These are phyloP conservation scores for Stagonosporopsis tanaceti DNA, from an alignment of 2,329 filamentous ascomycete species.

Conservation along the genomic window DNA sequence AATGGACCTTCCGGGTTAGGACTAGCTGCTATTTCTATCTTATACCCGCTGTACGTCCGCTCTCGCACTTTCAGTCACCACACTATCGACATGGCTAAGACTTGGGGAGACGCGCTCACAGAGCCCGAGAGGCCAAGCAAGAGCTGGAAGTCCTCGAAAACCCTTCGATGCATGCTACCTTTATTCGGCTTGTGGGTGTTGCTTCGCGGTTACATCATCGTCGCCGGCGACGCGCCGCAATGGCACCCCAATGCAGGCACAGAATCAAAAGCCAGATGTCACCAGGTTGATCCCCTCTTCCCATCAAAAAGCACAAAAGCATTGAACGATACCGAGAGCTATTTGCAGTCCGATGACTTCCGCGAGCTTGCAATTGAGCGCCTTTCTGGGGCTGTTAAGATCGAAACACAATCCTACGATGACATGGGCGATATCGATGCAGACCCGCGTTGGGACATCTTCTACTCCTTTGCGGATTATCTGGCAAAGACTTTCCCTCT, in stretches of 20 bases:
- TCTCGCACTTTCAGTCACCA: constrained; percentile 10
- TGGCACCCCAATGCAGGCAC: constrained; percentile 16
- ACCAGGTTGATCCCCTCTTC: constrained; percentile 40
- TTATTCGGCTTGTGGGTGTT: constrained; percentile 20
- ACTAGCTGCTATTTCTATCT: background rate
- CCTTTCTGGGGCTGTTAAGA: constrained; percentile 59
- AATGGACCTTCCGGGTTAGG: constrained; percentile 31
- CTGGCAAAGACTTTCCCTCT: constrained; percentile 41
- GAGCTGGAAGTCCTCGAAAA: constrained; percentile 7
- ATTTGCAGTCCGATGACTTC: constrained; percentile 39
- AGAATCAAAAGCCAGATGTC: constrained; percentile 29
- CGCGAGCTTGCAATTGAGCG: constrained; percentile 43
- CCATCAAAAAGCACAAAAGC: constrained; percentile 35
- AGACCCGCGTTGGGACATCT: constrained; percentile 67
- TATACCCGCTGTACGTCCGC: constrained; percentile 11
- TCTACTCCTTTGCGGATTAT: constrained; percentile 61
- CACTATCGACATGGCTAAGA: constrained; percentile 28
- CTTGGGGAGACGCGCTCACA: constrained; percentile 18
- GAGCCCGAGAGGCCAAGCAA: constrained; percentile 4
- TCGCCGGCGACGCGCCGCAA: constrained; percentile 10
- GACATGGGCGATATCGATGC: constrained; percentile 62
- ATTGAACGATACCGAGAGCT: constrained; percentile 39
- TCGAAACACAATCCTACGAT: constrained; percentile 64
- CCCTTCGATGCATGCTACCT: constrained; percentile 17
- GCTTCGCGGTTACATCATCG: constrained; percentile 26